Percentiles rank a stretch among this genome's conserved stretches.
phyloP scores from a whole-genome alignment of 1,284 basidiomycete species.

The Pterula multifida region DNA sequence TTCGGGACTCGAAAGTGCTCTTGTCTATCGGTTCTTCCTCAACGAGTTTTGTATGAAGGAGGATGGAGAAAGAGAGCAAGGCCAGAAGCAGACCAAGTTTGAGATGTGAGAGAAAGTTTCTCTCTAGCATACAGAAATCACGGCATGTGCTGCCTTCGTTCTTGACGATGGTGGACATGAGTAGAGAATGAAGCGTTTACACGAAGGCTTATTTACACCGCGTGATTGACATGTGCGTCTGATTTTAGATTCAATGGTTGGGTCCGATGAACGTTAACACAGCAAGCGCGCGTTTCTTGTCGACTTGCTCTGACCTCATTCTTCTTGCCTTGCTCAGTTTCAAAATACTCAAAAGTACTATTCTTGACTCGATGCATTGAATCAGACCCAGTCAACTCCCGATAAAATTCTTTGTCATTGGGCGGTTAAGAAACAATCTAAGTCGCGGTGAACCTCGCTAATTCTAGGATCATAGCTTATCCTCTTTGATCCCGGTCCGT shows the following conservation, averaged over 20 bases:
- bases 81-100: constrained; percentile 53
- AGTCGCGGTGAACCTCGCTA: too few relatives aligned
- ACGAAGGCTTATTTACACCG: not conserved
- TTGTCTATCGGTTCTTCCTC: constrained; percentile 22
- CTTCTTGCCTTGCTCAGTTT: too few relatives aligned
- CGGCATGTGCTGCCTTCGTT: constrained; percentile 38
- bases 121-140: constrained; percentile 66
- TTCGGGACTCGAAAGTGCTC: constrained; percentile 12
- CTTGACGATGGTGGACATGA: constrained; percentile 11
- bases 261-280: too few relatives aligned
- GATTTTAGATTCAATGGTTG: too few relatives aligned
- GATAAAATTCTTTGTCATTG: too few relatives aligned
- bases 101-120: constrained; percentile 56
- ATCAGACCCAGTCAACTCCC: too few relatives aligned
- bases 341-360: too few relatives aligned
- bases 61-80: constrained; percentile 48
- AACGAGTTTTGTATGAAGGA: constrained; percentile 46
- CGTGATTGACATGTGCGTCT: not conserved
- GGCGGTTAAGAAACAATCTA: too few relatives aligned
- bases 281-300: too few relatives aligned
- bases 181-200: not conserved
- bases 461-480: too few relatives aligned
- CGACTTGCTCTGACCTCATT: too few relatives aligned
- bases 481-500: not conserved
- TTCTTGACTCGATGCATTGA: too few relatives aligned